Percentiles rank a stretch among this genome's conserved stretches.
phyloP scores from a whole-genome alignment of 1,284 basidiomycete species.

The Gymnopus androsaceus region DNA sequence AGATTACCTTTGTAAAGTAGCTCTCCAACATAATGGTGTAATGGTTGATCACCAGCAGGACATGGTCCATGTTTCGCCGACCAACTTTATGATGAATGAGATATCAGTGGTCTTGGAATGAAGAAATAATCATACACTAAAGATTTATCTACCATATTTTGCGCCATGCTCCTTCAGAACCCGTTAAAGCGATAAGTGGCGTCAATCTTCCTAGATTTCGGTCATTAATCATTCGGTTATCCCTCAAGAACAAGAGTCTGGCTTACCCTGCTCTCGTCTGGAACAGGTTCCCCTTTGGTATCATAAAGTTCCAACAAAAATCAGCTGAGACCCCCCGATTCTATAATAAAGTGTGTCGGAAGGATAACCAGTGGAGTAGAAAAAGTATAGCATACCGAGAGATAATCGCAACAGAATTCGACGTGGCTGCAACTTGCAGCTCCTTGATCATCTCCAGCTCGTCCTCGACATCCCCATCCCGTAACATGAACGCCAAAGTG shows the following conservation, averaged over 20 bases:
- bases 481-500: background rate
- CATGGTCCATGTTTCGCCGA: constrained; percentile 72
- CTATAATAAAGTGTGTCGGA: too few relatives aligned
- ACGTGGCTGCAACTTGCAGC: constrained; percentile 26
- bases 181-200: constrained; percentile 79
- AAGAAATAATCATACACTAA: constrained; percentile 60
- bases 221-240: background rate
- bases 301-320: constrained; percentile 85
- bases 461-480: background rate
- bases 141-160: constrained; percentile 80
- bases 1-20: constrained; percentile 88
- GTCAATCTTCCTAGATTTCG: constrained; percentile 65
- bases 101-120: constrained; percentile 15
- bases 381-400: constrained; percentile 69
- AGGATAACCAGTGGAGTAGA: too few relatives aligned
- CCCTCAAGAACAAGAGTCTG: background rate
- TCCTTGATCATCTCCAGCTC: constrained; percentile 3
- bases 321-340: too few relatives aligned
- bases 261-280: constrained; percentile 75
- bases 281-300: constrained; percentile 63
- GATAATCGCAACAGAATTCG: constrained; percentile 75
- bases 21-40: constrained; percentile 88
- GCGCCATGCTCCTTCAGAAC: constrained; percentile 75
- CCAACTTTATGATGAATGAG: constrained; percentile 62
- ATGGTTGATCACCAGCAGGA: constrained; percentile 81